Conservation (phyloP, 1,284 basidiomycete species). For the Fomitiporia mediterranea region DNA sequence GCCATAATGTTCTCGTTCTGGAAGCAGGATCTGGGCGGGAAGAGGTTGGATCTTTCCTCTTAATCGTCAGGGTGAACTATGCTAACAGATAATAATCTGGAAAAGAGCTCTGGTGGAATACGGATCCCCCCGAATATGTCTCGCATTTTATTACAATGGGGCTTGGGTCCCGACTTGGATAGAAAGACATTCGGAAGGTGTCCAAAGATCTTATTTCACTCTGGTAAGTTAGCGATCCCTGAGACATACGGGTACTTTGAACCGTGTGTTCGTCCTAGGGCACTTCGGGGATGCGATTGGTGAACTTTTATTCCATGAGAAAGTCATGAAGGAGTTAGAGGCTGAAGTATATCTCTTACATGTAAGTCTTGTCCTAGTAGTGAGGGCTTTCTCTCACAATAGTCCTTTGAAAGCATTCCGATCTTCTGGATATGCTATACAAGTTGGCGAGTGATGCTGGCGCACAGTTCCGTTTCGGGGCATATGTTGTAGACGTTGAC, state of each 20-base stretch:
- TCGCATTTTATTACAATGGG: constrained; percentile 49
- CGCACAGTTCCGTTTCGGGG: constrained; percentile 37
- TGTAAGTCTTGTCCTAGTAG: neutral
- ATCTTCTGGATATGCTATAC: constrained; percentile 42
- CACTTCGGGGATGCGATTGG: constrained; percentile 1
- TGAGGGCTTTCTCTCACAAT: neutral
- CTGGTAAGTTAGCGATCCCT: constrained; percentile 1
- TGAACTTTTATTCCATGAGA: constrained; percentile 11
- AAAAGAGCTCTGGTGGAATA: constrained; percentile 30
- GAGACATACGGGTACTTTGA: neutral
- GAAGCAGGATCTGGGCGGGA: constrained; percentile 31
- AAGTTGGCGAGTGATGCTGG: constrained; percentile 42
- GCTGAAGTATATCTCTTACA: constrained; percentile 11
- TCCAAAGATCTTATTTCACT: constrained; percentile 4
- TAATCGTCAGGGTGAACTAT: neutral
- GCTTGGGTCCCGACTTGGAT: constrained; percentile 38
- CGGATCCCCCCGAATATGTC: constrained; percentile 46
- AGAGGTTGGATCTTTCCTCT: neutral
- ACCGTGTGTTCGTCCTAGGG: constrained; percentile 1
- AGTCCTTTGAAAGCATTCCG: constrained; percentile 34
- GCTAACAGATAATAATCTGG: neutral
- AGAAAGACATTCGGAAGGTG: neutral
- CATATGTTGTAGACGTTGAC: constrained; percentile 35
- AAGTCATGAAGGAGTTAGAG: constrained; percentile 15
- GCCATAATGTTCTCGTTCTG: constrained; percentile 49